These are phyloP conservation scores for Dothistroma septosporum DNA, from an alignment of 2,329 filamentous ascomycete species.

Conservation along the genomic window DNA sequence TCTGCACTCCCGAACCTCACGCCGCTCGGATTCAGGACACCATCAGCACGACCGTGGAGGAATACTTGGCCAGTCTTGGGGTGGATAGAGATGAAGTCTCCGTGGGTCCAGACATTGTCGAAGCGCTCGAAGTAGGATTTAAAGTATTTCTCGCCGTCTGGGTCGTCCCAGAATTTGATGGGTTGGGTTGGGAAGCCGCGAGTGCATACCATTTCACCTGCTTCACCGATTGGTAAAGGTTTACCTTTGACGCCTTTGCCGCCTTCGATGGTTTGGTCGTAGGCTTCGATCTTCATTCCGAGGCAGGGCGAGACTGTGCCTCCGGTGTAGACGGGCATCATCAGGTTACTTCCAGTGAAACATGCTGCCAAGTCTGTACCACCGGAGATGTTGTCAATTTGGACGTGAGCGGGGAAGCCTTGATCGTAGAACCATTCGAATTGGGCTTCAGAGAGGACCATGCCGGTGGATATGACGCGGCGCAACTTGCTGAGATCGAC, in stretches of 20 bases:
- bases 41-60: constrained; percentile 69
- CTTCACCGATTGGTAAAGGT: constrained; percentile 58
- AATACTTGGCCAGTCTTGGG: constrained; percentile 61
- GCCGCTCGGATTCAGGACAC: constrained; percentile 74
- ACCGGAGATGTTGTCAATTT: constrained; percentile 70
- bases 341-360: constrained; percentile 62
- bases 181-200: constrained; percentile 73
- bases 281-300: constrained; percentile 55
- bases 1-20: constrained; percentile 77
- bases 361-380: constrained; percentile 71
- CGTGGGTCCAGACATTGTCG: constrained; percentile 71
- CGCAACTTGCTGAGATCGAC: constrained; percentile 60
- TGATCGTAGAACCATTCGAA: constrained; percentile 78
- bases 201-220: constrained; percentile 70
- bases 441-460: constrained; percentile 71
- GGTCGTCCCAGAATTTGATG: constrained; percentile 46
- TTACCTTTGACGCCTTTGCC: constrained; percentile 44
- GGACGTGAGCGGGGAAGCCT: constrained; percentile 63
- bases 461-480: constrained; percentile 68
- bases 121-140: constrained; percentile 47
- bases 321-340: constrained; percentile 61
- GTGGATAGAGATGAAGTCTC: constrained; percentile 71
- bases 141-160: constrained; percentile 41
- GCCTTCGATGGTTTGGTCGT: constrained; percentile 51
- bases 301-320: constrained; percentile 53